Percentiles rank a stretch among this genome's conserved stretches.
Evolutionary conservation across 805 yeast species (phyloP).

Genomic region (Cyberlindnera mississippiensis): DNA sequence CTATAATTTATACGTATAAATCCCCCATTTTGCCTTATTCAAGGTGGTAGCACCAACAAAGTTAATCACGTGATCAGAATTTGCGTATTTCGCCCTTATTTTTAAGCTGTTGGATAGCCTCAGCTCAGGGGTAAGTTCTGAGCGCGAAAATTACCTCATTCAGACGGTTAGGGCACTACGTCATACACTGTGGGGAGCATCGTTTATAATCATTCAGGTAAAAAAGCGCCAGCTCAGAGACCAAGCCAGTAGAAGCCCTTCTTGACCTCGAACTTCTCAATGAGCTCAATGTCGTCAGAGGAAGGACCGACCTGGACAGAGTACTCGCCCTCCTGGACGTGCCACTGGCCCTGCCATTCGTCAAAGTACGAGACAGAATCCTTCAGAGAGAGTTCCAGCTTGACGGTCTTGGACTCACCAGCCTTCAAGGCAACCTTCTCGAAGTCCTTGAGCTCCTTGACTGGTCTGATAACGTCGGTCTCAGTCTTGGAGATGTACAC

Average conservation of each 20-base stretch:
- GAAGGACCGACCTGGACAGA: slow-evolving; percentile 44
- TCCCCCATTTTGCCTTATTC: too few relatives aligned
- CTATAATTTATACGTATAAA: too few relatives aligned
- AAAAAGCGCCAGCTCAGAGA: slow-evolving; percentile 3
- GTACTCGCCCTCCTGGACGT: slow-evolving; percentile 47
- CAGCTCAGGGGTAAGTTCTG: too few relatives aligned
- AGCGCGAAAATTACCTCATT: too few relatives aligned
- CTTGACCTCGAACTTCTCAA: slow-evolving; percentile 22
- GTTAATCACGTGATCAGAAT: too few relatives aligned
- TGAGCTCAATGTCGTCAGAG: slow-evolving; percentile 29
- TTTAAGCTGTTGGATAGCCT: too few relatives aligned
- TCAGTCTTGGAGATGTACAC: slow-evolving; percentile 41
- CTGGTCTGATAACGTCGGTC: slow-evolving; percentile 43
- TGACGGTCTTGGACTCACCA: slow-evolving; percentile 39
- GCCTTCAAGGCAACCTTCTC: slow-evolving; percentile 44
- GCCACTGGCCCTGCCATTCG: slow-evolving; percentile 46
- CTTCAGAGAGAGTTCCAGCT: slow-evolving; percentile 38
- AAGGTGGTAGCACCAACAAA: too few relatives aligned
- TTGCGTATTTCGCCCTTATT: too few relatives aligned
- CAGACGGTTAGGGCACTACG: too few relatives aligned
- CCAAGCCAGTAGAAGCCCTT: slow-evolving; percentile 26
- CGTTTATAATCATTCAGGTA: background rate
- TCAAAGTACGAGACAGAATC: slow-evolving; percentile 54
- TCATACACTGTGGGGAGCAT: too few relatives aligned
- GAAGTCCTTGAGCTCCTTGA: slow-evolving; percentile 58